Evolutionary conservation across 1,284 basidiomycete species (phyloP).

Genomic region (Cerioporus squamosus): DNA sequence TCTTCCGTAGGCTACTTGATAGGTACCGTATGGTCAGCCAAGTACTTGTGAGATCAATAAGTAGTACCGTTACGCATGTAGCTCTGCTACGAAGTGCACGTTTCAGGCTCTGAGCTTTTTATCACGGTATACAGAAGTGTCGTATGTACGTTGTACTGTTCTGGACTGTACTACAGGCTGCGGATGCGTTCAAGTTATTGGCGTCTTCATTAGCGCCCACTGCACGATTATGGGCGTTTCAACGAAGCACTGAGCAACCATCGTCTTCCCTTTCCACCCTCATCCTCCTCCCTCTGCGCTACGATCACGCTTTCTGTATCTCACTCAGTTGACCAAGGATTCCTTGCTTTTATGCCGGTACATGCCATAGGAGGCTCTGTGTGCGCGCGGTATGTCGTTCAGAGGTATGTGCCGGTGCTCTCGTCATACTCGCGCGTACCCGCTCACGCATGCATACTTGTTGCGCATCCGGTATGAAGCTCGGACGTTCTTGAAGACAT

Average conservation of each 20-base stretch:
- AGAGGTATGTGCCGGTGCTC: not conserved
- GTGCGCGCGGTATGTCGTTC: slow-evolving; percentile 3
- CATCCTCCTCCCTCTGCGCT: not conserved
- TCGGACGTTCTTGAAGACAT: slow-evolving; percentile 78
- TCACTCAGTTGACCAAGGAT: too few relatives aligned
- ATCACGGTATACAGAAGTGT: too few relatives aligned
- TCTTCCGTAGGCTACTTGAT: too few relatives aligned
- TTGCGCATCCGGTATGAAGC: slow-evolving; percentile 38
- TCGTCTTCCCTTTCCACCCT: not conserved
- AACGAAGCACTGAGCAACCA: not conserved
- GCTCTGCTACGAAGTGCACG: too few relatives aligned
- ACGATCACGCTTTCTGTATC: too few relatives aligned
- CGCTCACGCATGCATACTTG: not conserved
- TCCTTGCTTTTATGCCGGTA: not conserved
- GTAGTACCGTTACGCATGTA: too few relatives aligned
- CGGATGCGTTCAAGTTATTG: too few relatives aligned
- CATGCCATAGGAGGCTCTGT: not conserved
- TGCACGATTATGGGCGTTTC: not conserved
- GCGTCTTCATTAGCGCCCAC: not conserved
- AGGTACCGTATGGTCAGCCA: too few relatives aligned
- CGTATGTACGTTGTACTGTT: too few relatives aligned
- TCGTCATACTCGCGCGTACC: not conserved
- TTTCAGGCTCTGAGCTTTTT: too few relatives aligned
- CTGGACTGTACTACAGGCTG: too few relatives aligned
- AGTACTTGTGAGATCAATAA: too few relatives aligned